Base-by-base conservation (phyloP, 106 monocot genomes). In the Dioscorea alata region DNA sequence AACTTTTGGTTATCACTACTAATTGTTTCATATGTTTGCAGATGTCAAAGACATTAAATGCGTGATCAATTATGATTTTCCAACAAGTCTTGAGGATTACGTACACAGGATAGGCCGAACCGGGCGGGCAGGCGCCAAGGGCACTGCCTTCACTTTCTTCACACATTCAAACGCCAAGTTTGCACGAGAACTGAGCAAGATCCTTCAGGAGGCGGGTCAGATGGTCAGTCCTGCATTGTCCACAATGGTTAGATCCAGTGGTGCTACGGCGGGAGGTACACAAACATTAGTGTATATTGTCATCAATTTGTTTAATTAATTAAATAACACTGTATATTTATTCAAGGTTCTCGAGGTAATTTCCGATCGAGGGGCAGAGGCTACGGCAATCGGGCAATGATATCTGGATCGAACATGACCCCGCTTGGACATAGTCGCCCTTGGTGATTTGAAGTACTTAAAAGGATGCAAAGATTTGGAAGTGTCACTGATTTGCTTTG, bases 31-130 rank as follows among this genome's bases (percentile, higher is more conserved):
- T 56, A 71, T 18, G 60, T 19, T 60, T 77, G 73, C 92, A 97
- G 97, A 97, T 81, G 97, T 97, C 60, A 97, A 97, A 66, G 97
- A 97, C 69, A 92, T 97, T 72, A 97, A 97, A 73, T 97, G 97
- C 68, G 97, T 97, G 72, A 81, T 97, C 71, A 97, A 97, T 69
- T 97, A 85, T 83, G 97, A 97, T 78, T 97, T 97, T 72, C 97
- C 97, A 4, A 77, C 84, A 23, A 84, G 80, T 69, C 84, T 97
- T 13, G 92, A 97, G 63, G 97, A 97, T 81, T 97, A 92, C 85
- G 89, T 97, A 57, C 97, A 97, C 73, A 80, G 97, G 74, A 97
- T 97, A 57, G 97, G 97, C 5, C 84, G 97, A 17, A 97, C 97
- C 13, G 97, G 97, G 13, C 92, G 97, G 56, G 97, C 97, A 31